Conservation (phyloP, 257 asterid species). For the Sherardia arvensis region DNA sequence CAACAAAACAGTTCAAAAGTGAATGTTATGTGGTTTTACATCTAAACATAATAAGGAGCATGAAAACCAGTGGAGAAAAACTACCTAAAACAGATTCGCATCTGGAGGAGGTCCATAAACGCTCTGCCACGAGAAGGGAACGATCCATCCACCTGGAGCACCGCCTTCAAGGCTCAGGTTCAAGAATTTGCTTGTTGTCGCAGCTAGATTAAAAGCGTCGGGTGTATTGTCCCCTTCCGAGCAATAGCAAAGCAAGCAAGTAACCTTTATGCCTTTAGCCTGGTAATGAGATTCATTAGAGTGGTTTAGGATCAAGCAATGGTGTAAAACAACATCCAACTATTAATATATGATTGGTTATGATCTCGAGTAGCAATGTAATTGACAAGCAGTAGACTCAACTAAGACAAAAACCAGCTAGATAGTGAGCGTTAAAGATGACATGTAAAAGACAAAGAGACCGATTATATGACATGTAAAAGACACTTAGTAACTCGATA, state of each 20-base stretch:
- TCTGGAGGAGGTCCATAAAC: constrained; percentile 94
- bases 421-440: background rate
- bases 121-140: constrained; percentile 87
- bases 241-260: constrained; percentile 88
- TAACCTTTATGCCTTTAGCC: constrained; percentile 87
- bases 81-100: constrained; percentile 47
- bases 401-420: background rate
- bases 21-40: background rate
- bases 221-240: constrained; percentile 96
- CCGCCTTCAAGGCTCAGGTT: constrained; percentile 30
- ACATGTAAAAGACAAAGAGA: too few species aligned
- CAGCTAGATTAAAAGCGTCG: constrained; percentile 83
- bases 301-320: background rate
- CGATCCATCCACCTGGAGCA: constrained; percentile 56
- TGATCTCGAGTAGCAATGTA: background rate
- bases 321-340: background rate
- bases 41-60: background rate
- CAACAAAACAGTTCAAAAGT: background rate
- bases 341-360: too few species aligned
- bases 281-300: constrained; percentile 10
- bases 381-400: background rate
- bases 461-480: background rate
- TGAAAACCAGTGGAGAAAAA: background rate
- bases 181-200: constrained; percentile 58
- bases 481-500: background rate